Evolutionary conservation across 2,329 filamentous ascomycete species (phyloP), one percentile per base, ranked within the genome.

Genomic region (Sporothrix variecibatus): DNA sequence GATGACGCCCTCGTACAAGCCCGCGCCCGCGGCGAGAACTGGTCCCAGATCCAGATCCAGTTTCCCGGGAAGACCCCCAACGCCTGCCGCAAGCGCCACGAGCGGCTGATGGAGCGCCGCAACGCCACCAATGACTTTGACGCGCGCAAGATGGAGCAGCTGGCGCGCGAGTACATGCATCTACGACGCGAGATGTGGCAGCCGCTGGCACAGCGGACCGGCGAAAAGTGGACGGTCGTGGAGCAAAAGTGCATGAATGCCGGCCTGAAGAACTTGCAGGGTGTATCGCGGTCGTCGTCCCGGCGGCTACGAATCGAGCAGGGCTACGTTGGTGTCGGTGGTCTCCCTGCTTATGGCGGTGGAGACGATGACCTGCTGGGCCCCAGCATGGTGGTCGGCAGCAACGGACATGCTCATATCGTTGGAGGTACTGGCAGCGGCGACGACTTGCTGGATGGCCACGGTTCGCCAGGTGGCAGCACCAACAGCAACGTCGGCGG

Each of bases 81-180:
- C 81, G 94, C 94, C 23, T 97, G 94, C 83, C 93, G 94, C 77
- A 97, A 97, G 84, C 90, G 94, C 73, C 94, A 97, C 79, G 94
- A 97, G 83, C 88, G 94, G 56, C 84, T 97, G 77, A 91, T 95
- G 86, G 92, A 95, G 83, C 90, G 91, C 77, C 87, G 87, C 80
- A 90, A 91, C 74, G 89, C 90, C 67, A 91, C 15, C 67, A 69
- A 94, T 78, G 92, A 95, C 79, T 96, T 93, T 91, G 93, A 95
- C 78, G 88, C 88, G 26, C 86, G 91, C 77, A 93, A 93, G 84
- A 85, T 95, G 31, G 92, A 95, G 80, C 86, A 87, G 11, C 85
- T 97, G 56, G 92, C 93, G 51, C 89, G 89, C 80, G 91, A 93
- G 80, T 97, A 97, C 83, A 93, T 94, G 88, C 87, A 87, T 75